Evolutionary conservation across 345 rosid species (phyloP).

Genomic region (Arabidopsis thaliana): DNA sequence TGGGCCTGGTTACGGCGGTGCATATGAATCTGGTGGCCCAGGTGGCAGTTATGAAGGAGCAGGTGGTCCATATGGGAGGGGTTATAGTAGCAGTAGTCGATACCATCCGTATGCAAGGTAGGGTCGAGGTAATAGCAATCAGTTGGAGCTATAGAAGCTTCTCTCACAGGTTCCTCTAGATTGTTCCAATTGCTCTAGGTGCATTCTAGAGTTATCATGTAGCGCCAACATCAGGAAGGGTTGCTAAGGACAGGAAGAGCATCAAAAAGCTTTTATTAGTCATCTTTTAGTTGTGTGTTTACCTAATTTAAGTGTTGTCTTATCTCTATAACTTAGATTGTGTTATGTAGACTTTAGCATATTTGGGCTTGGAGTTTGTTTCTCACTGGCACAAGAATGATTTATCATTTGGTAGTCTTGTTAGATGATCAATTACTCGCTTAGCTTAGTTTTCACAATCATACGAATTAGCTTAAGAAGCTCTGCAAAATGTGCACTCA

Average conservation of each 20-base stretch:
- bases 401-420: constrained; percentile 23
- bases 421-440: constrained; percentile 26
- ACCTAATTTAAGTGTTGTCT: constrained; percentile 30
- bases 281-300: constrained; percentile 34
- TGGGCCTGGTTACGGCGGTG: constrained; percentile 69
- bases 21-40: constrained; percentile 84
- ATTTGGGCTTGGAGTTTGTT: constrained; percentile 42
- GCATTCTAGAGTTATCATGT: constrained; percentile 47
- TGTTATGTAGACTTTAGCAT: constrained; percentile 47
- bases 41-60: constrained; percentile 84
- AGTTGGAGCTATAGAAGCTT: constrained; percentile 40
- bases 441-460: constrained; percentile 34
- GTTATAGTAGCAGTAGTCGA: constrained; percentile 94
- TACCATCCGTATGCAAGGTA: constrained; percentile 96
- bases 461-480: constrained; percentile 30
- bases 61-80: constrained; percentile 82
- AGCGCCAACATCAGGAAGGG: constrained; percentile 43
- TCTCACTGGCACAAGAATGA: constrained; percentile 23
- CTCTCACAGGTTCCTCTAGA: constrained; percentile 42
- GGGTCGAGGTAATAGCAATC: constrained; percentile 33
- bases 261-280: constrained; percentile 15
- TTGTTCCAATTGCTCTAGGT: constrained; percentile 36
- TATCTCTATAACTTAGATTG: constrained; percentile 38
- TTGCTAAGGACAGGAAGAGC: constrained; percentile 45
- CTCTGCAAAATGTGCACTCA: constrained; percentile 10